Evolutionary conservation across 306 rosid genomes (phyloP).

Genomic region (Vachellia collinsii): DNA sequence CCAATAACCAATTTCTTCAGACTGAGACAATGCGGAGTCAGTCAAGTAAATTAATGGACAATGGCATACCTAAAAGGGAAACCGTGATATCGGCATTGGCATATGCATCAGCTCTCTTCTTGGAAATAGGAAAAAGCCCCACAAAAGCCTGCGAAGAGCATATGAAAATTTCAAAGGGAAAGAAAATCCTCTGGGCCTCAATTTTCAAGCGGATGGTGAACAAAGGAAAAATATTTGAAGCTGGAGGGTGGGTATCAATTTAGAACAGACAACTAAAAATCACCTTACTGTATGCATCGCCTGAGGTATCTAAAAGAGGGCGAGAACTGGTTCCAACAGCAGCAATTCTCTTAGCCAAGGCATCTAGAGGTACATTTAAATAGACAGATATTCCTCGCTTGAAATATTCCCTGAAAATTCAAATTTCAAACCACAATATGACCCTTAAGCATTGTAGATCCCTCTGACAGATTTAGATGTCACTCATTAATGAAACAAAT

Average conservation of each 20-base stretch:
- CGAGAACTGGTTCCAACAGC: slow-evolving; percentile 33
- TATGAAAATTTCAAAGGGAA: background rate
- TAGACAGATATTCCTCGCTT: slow-evolving; percentile 35
- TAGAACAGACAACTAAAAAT: background rate
- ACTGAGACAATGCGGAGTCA: background rate
- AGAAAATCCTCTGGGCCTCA: background rate
- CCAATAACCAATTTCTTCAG: background rate
- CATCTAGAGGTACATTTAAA: slow-evolving; percentile 38
- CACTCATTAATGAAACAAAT: background rate
- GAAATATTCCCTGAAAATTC: slow-evolving; percentile 31
- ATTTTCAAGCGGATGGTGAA: background rate
- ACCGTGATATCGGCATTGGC: slow-evolving; percentile 29
- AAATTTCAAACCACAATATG: background rate
- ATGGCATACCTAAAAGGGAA: slow-evolving; percentile 27
- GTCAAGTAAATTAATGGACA: background rate
- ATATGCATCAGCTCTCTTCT: slow-evolving; percentile 26
- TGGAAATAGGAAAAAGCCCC: slow-evolving; percentile 26
- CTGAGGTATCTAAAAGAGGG: slow-evolving; percentile 33
- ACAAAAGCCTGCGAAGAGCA: slow-evolving; percentile 31
- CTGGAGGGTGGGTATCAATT: background rate
- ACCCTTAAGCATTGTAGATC: background rate
- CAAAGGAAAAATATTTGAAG: background rate
- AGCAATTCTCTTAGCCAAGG: slow-evolving; percentile 40
- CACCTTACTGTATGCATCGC: slow-evolving; percentile 37
- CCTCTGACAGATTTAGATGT: background rate